Percentiles rank a stretch among this genome's conserved stretches.
Conservation (phyloP, 495 filamentous ascomycete species). For the Podospora comata region DNA sequence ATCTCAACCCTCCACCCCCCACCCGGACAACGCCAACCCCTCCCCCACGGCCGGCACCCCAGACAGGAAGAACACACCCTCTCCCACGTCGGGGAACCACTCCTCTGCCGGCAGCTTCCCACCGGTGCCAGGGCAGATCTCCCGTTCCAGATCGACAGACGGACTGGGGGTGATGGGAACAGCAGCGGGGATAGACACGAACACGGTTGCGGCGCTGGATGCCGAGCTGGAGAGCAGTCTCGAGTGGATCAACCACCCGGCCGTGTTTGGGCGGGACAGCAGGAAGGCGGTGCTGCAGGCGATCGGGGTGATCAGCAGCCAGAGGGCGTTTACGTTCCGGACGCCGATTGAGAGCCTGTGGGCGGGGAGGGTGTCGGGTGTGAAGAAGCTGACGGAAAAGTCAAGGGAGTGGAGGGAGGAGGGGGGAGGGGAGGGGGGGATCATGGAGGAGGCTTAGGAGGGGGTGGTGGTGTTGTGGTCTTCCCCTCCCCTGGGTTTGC, state of each 20-base stretch:
- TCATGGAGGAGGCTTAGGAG: slow-evolving; percentile 63
- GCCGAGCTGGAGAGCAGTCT: slow-evolving; percentile 85
- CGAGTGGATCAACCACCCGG: slow-evolving; percentile 99
- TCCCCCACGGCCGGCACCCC: slow-evolving; percentile 44
- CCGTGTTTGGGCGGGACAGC: slow-evolving; percentile 91
- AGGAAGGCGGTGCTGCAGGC: slow-evolving; percentile 94
- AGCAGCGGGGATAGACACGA: slow-evolving; percentile 67
- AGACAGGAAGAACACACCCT: slow-evolving; percentile 50
- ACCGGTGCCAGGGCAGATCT: slow-evolving; percentile 23
- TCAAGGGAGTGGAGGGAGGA: slow-evolving; percentile 85
- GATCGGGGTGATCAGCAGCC: slow-evolving; percentile 92
- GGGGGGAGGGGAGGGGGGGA: slow-evolving; percentile 72
- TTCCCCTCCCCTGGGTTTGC: not conserved
- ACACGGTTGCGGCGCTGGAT: slow-evolving; percentile 82
- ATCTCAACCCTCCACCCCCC: slow-evolving; percentile 49
- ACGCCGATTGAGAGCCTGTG: slow-evolving; percentile 81
- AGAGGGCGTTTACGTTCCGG: slow-evolving; percentile 91
- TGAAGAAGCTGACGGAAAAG: slow-evolving; percentile 72
- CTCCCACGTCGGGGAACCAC: slow-evolving; percentile 47
- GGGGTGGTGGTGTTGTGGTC: slow-evolving; percentile 10
- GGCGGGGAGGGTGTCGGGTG: slow-evolving; percentile 73
- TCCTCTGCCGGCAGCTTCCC: slow-evolving; percentile 34
- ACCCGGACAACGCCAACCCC: slow-evolving; percentile 44
- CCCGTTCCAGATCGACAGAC: slow-evolving; percentile 43
- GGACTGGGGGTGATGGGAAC: slow-evolving; percentile 53